These are phyloP conservation scores for Fusarium longipes DNA, from an alignment of 2,329 filamentous ascomycete genomes.

Conservation along the genomic window DNA sequence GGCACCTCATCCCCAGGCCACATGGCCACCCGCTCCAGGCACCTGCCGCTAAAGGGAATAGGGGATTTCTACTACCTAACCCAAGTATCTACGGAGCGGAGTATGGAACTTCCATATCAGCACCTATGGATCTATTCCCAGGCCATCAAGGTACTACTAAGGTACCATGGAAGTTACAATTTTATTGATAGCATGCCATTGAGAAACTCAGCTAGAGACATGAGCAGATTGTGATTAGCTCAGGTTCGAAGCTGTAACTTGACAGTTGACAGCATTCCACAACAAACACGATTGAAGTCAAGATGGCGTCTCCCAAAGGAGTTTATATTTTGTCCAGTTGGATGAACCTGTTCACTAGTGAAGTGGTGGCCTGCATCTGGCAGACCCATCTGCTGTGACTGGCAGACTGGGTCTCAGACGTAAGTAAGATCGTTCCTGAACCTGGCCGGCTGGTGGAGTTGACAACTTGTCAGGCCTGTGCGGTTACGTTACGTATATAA, in stretches of 20 bases:
- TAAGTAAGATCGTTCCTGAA: constrained; percentile 21
- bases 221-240: neutral
- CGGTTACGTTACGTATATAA: too few relatives aligned
- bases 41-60: constrained; percentile 18
- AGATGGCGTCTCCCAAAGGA: neutral
- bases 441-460: constrained; percentile 21
- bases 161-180: neutral
- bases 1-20: constrained; percentile 21
- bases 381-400: constrained; percentile 6
- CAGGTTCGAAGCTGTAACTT: neutral
- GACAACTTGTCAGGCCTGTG: constrained; percentile 9
- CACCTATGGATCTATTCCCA: neutral
- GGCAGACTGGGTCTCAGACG: neutral
- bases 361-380: constrained; percentile 4
- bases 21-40: constrained; percentile 33
- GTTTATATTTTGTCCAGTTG: neutral
- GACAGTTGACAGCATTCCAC: neutral
- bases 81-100: too few relatives aligned
- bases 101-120: neutral
- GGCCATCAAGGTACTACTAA: neutral
- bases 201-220: constrained; percentile 1
- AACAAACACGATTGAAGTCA: neutral
- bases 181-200: constrained; percentile 9
- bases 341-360: constrained; percentile 3
- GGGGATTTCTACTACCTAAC: too few relatives aligned